These are phyloP conservation scores for Bacidia gigantensis DNA, from an alignment of 495 filamentous ascomycete species.

Conservation along the genomic window DNA sequence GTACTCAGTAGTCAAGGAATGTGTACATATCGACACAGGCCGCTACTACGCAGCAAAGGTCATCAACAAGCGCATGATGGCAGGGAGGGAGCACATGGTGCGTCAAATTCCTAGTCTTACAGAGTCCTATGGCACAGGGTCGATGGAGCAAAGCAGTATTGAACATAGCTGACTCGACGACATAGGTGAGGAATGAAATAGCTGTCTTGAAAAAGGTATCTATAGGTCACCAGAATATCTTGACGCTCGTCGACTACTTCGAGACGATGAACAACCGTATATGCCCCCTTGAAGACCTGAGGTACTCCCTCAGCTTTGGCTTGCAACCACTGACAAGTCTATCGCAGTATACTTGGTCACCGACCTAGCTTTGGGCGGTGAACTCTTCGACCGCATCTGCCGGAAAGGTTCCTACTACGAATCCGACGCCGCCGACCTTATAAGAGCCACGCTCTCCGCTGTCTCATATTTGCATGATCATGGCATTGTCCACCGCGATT, in stretches of 20 bases:
- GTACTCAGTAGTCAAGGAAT: slow-evolving; percentile 99
- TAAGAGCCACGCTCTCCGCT: slow-evolving; percentile 88
- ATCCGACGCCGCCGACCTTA: slow-evolving; percentile 86
- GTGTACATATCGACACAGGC: slow-evolving; percentile 95
- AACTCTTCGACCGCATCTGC: slow-evolving; percentile 97
- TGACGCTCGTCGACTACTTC: slow-evolving; percentile 97
- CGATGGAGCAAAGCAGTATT: not conserved
- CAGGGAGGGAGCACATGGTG: slow-evolving; percentile 96
- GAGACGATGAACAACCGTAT: slow-evolving; percentile 96
- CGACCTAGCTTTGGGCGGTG: slow-evolving; percentile 88
- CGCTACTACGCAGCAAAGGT: slow-evolving; percentile 98
- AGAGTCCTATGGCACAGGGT: not conserved
- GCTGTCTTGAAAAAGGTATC: slow-evolving; percentile 91
- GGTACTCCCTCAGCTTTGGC: not conserved
- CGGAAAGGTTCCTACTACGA: slow-evolving; percentile 98
- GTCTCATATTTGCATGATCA: slow-evolving; percentile 97
- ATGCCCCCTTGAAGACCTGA: slow-evolving; percentile 9
- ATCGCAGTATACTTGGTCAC: slow-evolving; percentile 84
- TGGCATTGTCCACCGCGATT: slow-evolving; percentile 86
- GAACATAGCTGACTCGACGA: slow-evolving; percentile 2
- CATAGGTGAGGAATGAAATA: slow-evolving; percentile 91
- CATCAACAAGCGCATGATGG: slow-evolving; percentile 97
- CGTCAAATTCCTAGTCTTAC: slow-evolving; percentile 6
- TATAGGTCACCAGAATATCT: slow-evolving; percentile 95
- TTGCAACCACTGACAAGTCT: not conserved